Percentiles rank a stretch among this genome's conserved stretches.
Conservation (phyloP, 2,329 filamentous ascomycete species). For the Ascochyta lentis region DNA sequence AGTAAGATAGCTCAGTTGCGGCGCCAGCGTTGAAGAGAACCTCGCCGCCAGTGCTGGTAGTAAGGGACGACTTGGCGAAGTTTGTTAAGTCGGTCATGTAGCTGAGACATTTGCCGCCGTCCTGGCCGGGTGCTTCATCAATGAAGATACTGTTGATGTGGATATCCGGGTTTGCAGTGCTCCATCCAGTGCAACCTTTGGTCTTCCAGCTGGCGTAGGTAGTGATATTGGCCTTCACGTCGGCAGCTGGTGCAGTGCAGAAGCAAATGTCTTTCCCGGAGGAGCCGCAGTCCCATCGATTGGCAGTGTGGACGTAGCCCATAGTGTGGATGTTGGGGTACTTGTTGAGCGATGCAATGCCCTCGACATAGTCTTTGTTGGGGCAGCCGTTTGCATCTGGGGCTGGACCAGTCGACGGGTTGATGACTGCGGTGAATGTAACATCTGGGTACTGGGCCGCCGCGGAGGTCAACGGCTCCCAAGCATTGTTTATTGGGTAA, state of each 20-base stretch:
- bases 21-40: constrained; percentile 16
- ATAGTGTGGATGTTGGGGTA: constrained; percentile 15
- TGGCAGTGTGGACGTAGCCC: constrained; percentile 19
- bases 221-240: constrained; percentile 16
- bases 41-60: constrained; percentile 10
- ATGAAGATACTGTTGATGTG: constrained; percentile 19
- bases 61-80: constrained; percentile 8
- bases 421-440: constrained; percentile 16
- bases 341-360: constrained; percentile 4
- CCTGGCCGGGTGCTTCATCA: constrained; percentile 13
- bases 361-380: constrained; percentile 12
- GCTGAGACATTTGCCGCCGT: constrained; percentile 7
- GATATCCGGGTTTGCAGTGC: constrained; percentile 7
- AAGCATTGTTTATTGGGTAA: constrained; percentile 13
- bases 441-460: constrained; percentile 14
- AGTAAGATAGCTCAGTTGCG: constrained; percentile 8
- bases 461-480: constrained; percentile 13
- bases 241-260: constrained; percentile 10
- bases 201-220: constrained; percentile 13
- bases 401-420: constrained; percentile 12
- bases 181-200: constrained; percentile 10
- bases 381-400: constrained; percentile 9
- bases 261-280: constrained; percentile 4
- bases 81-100: constrained; percentile 16
- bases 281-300: constrained; percentile 7